Evolutionary conservation across 2,329 filamentous ascomycete genomes (phyloP).

Genomic region (Escovopsis sp.): DNA sequence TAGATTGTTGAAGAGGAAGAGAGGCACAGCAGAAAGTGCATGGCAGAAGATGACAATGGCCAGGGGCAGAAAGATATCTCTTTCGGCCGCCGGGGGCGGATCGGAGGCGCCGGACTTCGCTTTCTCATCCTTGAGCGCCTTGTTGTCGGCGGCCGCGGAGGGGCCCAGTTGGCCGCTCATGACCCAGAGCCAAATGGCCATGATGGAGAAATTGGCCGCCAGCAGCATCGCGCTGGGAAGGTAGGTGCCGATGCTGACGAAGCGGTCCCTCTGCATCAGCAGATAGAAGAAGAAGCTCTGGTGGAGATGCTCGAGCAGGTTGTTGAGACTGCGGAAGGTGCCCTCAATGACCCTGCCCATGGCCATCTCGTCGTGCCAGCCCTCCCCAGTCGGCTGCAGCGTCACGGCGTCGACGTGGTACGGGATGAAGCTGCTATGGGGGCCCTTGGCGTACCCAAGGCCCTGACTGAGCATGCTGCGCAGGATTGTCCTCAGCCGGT

Average conservation of each 20-base stretch:
- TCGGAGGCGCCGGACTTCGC: background rate
- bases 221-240: slow-evolving; percentile 95
- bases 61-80: slow-evolving; percentile 58
- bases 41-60: slow-evolving; percentile 58
- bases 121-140: background rate
- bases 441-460: slow-evolving; percentile 72
- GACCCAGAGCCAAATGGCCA: slow-evolving; percentile 88
- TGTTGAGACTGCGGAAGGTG: slow-evolving; percentile 86
- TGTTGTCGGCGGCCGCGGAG: slow-evolving; percentile 6
- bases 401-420: slow-evolving; percentile 97
- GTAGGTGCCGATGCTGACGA: slow-evolving; percentile 96
- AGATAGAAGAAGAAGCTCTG: slow-evolving; percentile 99
- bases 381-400: slow-evolving; percentile 73
- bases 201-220: slow-evolving; percentile 88
- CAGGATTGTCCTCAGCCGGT: slow-evolving; percentile 75
- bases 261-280: slow-evolving; percentile 77
- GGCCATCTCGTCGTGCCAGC: slow-evolving; percentile 96
- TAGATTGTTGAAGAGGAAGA: slow-evolving; percentile 74
- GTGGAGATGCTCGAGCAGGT: slow-evolving; percentile 87
- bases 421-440: slow-evolving; percentile 91
- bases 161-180: slow-evolving; percentile 50
- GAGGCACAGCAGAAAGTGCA: slow-evolving; percentile 60
- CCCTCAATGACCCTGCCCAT: slow-evolving; percentile 82
- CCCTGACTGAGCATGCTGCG: slow-evolving; percentile 88
- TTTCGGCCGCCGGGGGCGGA: slow-evolving; percentile 1